A percentile compares a stretch with the other conserved stretches of the same genome.
Evolutionary conservation across 805 yeast genomes (phyloP).

Genomic region (Wickerhamomyces strasburgensis): DNA sequence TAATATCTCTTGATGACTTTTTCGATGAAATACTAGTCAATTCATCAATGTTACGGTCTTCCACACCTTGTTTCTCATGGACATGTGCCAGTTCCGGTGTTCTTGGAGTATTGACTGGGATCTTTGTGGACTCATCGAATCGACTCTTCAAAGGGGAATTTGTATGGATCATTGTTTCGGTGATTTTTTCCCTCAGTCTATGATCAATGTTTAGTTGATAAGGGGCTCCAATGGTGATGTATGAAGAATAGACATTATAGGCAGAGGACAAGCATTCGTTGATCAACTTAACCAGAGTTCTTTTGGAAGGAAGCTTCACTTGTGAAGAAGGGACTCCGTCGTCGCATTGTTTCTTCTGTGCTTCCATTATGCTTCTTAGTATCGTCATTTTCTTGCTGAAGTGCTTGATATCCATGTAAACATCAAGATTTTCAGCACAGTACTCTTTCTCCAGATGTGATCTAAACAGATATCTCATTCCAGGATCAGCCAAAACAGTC

Average conservation of each 20-base stretch:
- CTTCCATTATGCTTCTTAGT: conserved; percentile 36
- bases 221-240: conserved; percentile 61
- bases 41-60: not conserved
- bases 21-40: not conserved
- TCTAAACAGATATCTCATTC: conserved; percentile 61
- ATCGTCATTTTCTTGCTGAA: conserved; percentile 43
- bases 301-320: conserved; percentile 8
- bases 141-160: conserved; percentile 28
- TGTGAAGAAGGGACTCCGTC: not conserved
- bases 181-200: conserved; percentile 39
- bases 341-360: conserved; percentile 15
- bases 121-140: conserved; percentile 7
- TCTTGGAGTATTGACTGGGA: not conserved
- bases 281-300: conserved; percentile 37
- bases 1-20: conserved; percentile 6
- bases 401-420: conserved; percentile 53
- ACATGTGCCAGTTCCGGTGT: conserved; percentile 4
- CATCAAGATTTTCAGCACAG: conserved; percentile 76
- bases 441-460: conserved; percentile 57
- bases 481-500: conserved; percentile 65
- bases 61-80: not conserved
- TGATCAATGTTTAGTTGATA: conserved; percentile 67
- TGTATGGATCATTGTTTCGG: conserved; percentile 35
- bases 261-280: conserved; percentile 56
- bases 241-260: conserved; percentile 61